Conservation (phyloP, 176 grass and related monocot species). For the Oryza officinalis region DNA sequence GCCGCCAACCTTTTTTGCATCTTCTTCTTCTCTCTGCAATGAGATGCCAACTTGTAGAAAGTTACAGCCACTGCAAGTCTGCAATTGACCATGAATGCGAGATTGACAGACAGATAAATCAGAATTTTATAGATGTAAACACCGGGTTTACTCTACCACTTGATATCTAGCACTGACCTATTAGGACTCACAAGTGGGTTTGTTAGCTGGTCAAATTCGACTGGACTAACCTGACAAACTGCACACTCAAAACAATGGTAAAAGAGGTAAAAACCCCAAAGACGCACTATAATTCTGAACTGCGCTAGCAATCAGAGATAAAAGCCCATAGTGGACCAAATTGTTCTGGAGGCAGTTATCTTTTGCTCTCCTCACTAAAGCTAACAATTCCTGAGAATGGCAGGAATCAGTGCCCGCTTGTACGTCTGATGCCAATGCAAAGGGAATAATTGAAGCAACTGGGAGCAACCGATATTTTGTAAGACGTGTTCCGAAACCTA, state of each 20-base stretch:
- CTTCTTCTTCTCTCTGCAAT: neutral
- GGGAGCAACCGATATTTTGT: neutral
- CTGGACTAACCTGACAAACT: neutral
- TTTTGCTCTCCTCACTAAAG: slow-evolving; percentile 22
- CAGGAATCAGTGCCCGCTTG: slow-evolving; percentile 4
- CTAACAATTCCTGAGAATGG: neutral
- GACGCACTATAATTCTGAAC: neutral
- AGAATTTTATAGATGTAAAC: neutral
- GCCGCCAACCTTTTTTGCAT: neutral
- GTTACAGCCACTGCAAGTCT: slow-evolving; percentile 18
- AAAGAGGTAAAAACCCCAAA: neutral
- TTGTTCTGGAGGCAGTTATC: slow-evolving; percentile 22
- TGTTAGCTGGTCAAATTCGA: slow-evolving; percentile 3
- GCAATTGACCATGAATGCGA: slow-evolving; percentile 26
- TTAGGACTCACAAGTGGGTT: neutral
- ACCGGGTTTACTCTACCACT: neutral
- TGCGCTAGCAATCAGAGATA: neutral
- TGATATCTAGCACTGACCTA: slow-evolving; percentile 15
- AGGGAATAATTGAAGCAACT: slow-evolving; percentile 5
- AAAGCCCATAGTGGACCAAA: neutral
- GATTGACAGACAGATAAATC: neutral
- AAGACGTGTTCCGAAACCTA: neutral
- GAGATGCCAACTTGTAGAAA: slow-evolving; percentile 20
- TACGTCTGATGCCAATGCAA: neutral
- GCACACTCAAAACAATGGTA: neutral